Conservation (phyloP, 1,284 basidiomycete species). For the Dichomitus squalens region DNA sequence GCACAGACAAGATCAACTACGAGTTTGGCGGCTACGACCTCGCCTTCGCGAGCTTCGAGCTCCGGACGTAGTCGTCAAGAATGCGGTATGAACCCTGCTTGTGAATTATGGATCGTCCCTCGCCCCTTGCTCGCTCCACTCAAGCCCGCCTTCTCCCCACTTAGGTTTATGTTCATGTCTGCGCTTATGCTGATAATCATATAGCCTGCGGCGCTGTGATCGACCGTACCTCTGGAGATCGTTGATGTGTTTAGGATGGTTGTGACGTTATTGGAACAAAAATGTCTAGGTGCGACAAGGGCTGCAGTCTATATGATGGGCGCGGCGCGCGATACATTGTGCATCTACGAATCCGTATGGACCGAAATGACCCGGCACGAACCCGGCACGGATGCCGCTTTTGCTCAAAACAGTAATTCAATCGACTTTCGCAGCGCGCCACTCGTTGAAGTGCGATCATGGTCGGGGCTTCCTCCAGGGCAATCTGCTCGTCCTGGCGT, state of each 20-base stretch:
- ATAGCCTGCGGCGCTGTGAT: slow-evolving; percentile 5
- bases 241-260: background rate
- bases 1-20: slow-evolving; percentile 98
- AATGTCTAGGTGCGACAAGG: background rate
- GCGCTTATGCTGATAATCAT: slow-evolving; percentile 7
- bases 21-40: slow-evolving; percentile 96
- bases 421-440: slow-evolving; percentile 6
- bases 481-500: background rate
- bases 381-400: slow-evolving; percentile 14
- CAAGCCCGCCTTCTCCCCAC: background rate
- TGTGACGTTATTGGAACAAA: background rate
- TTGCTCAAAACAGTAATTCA: slow-evolving; percentile 10
- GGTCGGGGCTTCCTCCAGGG: slow-evolving; percentile 10
- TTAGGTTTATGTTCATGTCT: background rate
- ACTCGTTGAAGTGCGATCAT: slow-evolving; percentile 14
- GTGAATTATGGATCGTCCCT: background rate
- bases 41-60: slow-evolving; percentile 89
- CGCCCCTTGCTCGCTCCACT: background rate
- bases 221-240: background rate
- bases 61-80: slow-evolving; percentile 24
- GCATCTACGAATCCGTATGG: slow-evolving; percentile 11
- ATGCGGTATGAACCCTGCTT: background rate
- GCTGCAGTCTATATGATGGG: slow-evolving; percentile 3
- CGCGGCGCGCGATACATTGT: slow-evolving; percentile 11
- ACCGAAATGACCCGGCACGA: slow-evolving; percentile 8